A percentile compares a stretch with the other conserved stretches of the same genome.
phyloP scores from a whole-genome alignment of 2,329 filamentous ascomycete species.

The Rachicladosporium sp. region DNA sequence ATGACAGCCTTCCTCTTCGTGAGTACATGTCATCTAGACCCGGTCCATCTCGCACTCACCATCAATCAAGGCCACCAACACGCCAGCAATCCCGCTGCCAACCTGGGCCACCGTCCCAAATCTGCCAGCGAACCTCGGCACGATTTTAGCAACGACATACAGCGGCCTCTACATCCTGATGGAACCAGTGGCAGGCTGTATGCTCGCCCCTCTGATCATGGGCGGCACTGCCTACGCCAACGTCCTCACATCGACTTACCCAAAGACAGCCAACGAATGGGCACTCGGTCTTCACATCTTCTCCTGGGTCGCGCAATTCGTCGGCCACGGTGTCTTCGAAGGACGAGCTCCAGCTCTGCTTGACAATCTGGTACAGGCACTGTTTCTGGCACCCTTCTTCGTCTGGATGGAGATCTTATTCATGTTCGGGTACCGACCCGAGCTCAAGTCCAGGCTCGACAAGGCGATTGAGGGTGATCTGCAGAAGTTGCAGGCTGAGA shows the following conservation, averaged over 20 bases:
- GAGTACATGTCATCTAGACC: conserved; percentile 22
- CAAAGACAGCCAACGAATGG: conserved; percentile 47
- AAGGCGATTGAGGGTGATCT: conserved; percentile 65
- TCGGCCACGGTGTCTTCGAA: conserved; percentile 85
- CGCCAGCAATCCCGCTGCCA: conserved; percentile 41
- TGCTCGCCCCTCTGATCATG: conserved; percentile 65
- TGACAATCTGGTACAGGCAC: conserved; percentile 81
- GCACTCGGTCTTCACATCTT: conserved; percentile 58
- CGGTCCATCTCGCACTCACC: neutral
- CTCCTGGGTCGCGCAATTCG: conserved; percentile 79
- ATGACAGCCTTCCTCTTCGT: conserved; percentile 61
- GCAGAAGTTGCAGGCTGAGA: conserved; percentile 54
- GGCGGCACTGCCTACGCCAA: conserved; percentile 64
- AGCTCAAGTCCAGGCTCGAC: conserved; percentile 70
- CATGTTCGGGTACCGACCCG: conserved; percentile 75
- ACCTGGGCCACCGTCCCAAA: conserved; percentile 41
- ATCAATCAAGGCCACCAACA: conserved; percentile 42
- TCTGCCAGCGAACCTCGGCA: conserved; percentile 48
- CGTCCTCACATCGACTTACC: conserved; percentile 55
- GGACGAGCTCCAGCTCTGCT: conserved; percentile 76
- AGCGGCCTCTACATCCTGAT: conserved; percentile 76
- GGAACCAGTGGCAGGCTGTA: conserved; percentile 79
- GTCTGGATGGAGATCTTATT: conserved; percentile 95
- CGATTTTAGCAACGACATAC: conserved; percentile 50
- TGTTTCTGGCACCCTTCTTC: conserved; percentile 90